These are phyloP conservation scores for Cardiospermum halicacabum DNA, from an alignment of 345 rosid genomes.

Conservation along the genomic window DNA sequence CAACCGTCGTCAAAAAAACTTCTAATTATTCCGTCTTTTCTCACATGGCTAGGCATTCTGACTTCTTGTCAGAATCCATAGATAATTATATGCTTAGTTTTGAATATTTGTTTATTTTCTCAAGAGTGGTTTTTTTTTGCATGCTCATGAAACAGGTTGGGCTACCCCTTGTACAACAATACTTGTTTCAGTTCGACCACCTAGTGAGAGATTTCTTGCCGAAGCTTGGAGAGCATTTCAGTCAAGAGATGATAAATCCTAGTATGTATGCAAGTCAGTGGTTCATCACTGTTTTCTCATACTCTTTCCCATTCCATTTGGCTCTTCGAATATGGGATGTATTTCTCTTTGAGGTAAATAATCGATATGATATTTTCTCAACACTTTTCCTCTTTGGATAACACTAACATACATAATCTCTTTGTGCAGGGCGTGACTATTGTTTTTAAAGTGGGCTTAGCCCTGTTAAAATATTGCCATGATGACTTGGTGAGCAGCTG, in stretches of 20 bases:
- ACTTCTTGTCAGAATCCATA: neutral
- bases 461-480: conserved; percentile 79
- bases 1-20: no score
- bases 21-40: neutral
- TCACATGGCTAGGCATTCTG: neutral
- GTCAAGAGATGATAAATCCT: conserved; percentile 88
- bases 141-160: conserved; percentile 53
- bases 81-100: neutral
- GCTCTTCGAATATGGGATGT: conserved; percentile 99
- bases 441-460: conserved; percentile 94
- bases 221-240: conserved; percentile 85
- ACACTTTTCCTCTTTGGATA: neutral
- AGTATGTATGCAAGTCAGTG: conserved; percentile 99
- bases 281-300: conserved; percentile 95
- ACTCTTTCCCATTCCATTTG: conserved; percentile 88
- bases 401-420: neutral
- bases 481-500: conserved; percentile 68
- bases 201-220: conserved; percentile 83
- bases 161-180: conserved; percentile 90
- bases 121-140: conserved; percentile 5
- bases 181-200: conserved; percentile 70
- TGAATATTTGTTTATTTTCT: neutral
- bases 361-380: neutral
- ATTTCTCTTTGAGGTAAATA: conserved; percentile 80
- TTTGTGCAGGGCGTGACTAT: conserved; percentile 78